Conservation (phyloP, 2,329 filamentous ascomycete genomes). For the Xylaria digitata region DNA sequence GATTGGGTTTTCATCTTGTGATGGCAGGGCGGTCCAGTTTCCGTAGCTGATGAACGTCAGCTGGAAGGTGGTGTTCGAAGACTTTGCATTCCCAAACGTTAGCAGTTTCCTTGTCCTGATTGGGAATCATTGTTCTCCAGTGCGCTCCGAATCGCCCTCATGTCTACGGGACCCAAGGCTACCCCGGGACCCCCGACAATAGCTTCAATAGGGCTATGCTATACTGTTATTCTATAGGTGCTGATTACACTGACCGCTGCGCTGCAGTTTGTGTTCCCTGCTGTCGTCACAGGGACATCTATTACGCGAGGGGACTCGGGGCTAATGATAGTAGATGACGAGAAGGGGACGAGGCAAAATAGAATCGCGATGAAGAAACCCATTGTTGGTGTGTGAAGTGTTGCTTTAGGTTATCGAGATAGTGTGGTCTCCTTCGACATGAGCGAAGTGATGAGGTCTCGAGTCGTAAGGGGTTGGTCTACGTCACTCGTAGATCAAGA, state of each 20-base stretch:
- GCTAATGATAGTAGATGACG: neutral
- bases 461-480: neutral
- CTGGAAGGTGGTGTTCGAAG: conserved; percentile 25
- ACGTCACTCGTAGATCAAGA: conserved; percentile 1
- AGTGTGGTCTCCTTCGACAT: neutral
- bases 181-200: neutral
- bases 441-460: neutral
- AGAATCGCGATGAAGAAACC: neutral
- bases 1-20: conserved; percentile 35
- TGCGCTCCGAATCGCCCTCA: too few species aligned
- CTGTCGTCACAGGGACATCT: conserved; percentile 4
- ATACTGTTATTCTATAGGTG: neutral
- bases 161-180: too few species aligned
- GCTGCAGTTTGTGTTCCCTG: conserved; percentile 30
- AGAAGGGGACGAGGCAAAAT: neutral
- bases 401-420: neutral
- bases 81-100: conserved; percentile 2
- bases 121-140: too few species aligned
- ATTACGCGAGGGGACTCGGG: neutral
- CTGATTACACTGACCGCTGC: conserved; percentile 12
- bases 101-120: neutral
- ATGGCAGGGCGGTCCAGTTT: conserved; percentile 41
- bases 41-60: conserved; percentile 38
- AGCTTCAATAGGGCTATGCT: neutral
- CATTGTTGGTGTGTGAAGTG: neutral